Percentiles rank a stretch among this genome's conserved stretches.
These are phyloP conservation scores for Debaryomyces psychrophilus DNA, from an alignment of 1,139 yeast genomes.

Conservation along the genomic window DNA sequence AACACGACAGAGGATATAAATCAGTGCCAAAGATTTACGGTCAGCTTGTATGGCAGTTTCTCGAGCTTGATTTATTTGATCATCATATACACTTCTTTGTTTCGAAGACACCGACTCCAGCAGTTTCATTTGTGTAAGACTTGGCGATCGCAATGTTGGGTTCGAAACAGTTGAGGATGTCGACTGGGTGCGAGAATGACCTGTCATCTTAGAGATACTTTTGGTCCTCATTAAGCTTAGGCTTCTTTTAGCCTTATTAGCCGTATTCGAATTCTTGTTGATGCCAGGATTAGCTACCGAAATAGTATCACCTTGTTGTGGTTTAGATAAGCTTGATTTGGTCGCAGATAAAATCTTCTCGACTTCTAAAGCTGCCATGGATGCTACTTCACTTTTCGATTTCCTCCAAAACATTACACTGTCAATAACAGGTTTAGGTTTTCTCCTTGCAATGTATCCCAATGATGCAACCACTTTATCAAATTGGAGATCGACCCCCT, in stretches of 20 bases:
- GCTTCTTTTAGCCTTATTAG: constrained; percentile 38
- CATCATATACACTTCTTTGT: constrained; percentile 34
- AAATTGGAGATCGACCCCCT: constrained; percentile 83
- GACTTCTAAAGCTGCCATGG: constrained; percentile 68
- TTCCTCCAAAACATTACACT: constrained; percentile 99
- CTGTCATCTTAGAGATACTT: constrained; percentile 39
- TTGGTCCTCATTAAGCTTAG: constrained; percentile 46
- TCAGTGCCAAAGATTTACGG: constrained; percentile 81
- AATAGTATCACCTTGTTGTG: neutral
- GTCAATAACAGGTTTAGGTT: constrained; percentile 95
- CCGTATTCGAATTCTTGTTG: constrained; percentile 4
- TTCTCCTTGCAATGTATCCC: constrained; percentile 86
- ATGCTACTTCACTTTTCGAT: constrained; percentile 81
- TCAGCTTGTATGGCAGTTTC: constrained; percentile 83
- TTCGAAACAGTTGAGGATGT: constrained; percentile 27
- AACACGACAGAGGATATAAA: constrained; percentile 89
- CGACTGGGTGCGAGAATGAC: constrained; percentile 45
- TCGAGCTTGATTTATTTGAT: constrained; percentile 59
- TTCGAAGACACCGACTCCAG: constrained; percentile 24
- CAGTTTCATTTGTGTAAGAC: constrained; percentile 11
- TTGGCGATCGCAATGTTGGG: constrained; percentile 13
- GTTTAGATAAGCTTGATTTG: constrained; percentile 20
- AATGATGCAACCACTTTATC: constrained; percentile 83
- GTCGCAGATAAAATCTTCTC: constrained; percentile 41
- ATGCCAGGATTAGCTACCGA: neutral